Evolutionary conservation across 441 rosid species (phyloP).

Genomic region (Pelargonium hybrid): DNA sequence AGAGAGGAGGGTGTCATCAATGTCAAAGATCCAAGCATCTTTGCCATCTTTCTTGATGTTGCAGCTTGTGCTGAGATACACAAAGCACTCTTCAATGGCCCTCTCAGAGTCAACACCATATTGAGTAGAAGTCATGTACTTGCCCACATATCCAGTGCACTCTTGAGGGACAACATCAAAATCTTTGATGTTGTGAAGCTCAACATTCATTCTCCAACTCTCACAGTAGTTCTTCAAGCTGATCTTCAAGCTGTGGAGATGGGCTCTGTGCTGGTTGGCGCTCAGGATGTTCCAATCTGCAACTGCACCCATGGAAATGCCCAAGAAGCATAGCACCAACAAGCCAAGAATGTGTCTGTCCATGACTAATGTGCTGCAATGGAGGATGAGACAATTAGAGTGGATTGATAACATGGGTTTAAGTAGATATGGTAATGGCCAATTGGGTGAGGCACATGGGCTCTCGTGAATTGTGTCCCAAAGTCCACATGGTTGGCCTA

Average conservation of each 20-base stretch:
- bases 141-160: not conserved
- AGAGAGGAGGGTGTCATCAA: constrained; percentile 4
- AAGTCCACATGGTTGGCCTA: not conserved
- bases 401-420: not conserved
- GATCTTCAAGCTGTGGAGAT: not conserved
- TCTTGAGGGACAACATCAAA: not conserved
- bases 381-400: not conserved
- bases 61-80: not conserved
- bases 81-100: constrained; percentile 1
- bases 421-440: not conserved
- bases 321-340: not conserved
- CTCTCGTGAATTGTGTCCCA: not conserved
- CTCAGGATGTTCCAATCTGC: constrained; percentile 1
- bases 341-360: not conserved
- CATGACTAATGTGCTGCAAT: not conserved
- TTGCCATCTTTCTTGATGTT: not conserved
- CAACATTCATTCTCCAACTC: not conserved
- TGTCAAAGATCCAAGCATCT: constrained; percentile 5
- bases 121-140: not conserved
- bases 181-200: not conserved
- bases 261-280: not conserved
- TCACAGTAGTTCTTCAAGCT: constrained; percentile 4
- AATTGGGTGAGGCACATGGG: not conserved
- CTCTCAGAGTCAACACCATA: not conserved
- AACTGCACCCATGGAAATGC: not conserved